Percentiles rank a stretch among this genome's conserved stretches.
phyloP scores from a whole-genome alignment of 441 rosid species.

The Bruguiera hainesii region DNA sequence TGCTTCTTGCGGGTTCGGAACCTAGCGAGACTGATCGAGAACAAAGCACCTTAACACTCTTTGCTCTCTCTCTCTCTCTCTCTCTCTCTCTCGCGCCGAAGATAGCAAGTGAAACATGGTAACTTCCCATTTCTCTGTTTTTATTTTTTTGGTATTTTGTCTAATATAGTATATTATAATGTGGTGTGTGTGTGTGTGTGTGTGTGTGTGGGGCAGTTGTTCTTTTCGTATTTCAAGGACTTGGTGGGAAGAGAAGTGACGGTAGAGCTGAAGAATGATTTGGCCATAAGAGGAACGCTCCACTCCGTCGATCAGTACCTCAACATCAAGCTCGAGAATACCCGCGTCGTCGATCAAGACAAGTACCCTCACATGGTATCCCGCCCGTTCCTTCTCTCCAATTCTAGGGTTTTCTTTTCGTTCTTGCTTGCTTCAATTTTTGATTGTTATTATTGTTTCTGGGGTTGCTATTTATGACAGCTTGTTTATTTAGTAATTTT shows the following conservation, averaged over 20 bases:
- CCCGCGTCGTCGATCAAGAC: conserved; percentile 98
- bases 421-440: background rate
- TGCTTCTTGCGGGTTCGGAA: too few species aligned
- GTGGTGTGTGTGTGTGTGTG: background rate
- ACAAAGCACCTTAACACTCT: too few species aligned
- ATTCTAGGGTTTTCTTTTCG: background rate
- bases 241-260: conserved; percentile 99
- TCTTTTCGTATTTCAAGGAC: conserved; percentile 98
- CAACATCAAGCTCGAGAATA: conserved; percentile 98
- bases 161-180: too few species aligned
- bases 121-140: too few species aligned
- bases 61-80: too few species aligned
- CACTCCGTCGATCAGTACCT: conserved; percentile 98
- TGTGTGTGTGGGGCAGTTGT: conserved; percentile 60
- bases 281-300: conserved; percentile 95
- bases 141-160: too few species aligned
- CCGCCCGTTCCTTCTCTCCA: background rate
- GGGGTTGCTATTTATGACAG: too few species aligned
- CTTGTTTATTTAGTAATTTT: too few species aligned
- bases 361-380: conserved; percentile 97
- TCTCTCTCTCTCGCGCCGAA: too few species aligned
- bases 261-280: conserved; percentile 94
- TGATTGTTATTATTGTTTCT: background rate
- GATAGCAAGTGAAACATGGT: too few species aligned
- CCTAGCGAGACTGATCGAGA: too few species aligned